Base-by-base conservation (phyloP, 1,284 basidiomycete species). In the Pseudozyma hubeiensis region DNA sequence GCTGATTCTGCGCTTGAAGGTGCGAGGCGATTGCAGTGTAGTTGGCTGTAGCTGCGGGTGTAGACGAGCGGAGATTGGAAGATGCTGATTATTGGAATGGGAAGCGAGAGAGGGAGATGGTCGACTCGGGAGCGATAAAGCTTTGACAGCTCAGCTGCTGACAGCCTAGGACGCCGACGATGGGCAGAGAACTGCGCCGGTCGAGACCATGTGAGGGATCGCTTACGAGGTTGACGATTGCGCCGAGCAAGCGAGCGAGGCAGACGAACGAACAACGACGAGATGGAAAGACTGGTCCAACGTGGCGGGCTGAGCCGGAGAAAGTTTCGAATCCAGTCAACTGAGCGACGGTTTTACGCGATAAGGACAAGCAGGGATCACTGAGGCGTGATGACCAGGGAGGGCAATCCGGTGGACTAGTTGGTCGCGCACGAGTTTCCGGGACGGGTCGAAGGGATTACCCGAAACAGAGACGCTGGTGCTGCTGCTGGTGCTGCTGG, bases 31-130 rank as follows among this genome's bases (percentile, higher is more conserved):
- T 24, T 24, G 24, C 24, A 24, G 24, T 24, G 24, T 24, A 24
- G 24, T 24, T 24, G 24, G 24, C 24, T 24, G 24, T 24, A 24
- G 24, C 24, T 24, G 24, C 34, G 30, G 43, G 16, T 10, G 41
- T 41, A 45, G 16, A 57, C 39, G 37, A 46, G 49, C 57, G 57
- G 57, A 53, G 57, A 46, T 59, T 45, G 7, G 44, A 30, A 30
- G 24, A 13, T 31, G 30, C 10, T 41, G 17, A 10, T 14, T 24
- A 40, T 17, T 44, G 24, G 45, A 31, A 31, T 33, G 29, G 24
- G 16, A 33, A 48, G 30, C 19, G 19, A 7, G 19, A 44, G 9
- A 24, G n/a, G 14, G 43, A 37, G 8, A 37, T 9, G 19, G 39
- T 41, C 8, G 43, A 8, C 6, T 9, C 43, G 8, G 19, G 43